Conservation (phyloP, 352 stramenopile genomes). For the Pythium dissimile region DNA sequence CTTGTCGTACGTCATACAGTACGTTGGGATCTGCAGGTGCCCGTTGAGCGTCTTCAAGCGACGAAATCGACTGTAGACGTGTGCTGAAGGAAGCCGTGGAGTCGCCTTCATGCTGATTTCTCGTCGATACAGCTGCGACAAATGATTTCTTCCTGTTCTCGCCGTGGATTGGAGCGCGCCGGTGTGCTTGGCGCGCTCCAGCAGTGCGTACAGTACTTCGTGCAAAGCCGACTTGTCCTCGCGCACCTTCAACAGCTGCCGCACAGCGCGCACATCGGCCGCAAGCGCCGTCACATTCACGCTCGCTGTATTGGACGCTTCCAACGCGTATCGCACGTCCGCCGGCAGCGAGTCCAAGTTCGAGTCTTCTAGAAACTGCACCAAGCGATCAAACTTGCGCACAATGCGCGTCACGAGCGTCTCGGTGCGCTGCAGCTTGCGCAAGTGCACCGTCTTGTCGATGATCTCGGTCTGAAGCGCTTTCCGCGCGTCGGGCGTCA, state of each 20-base stretch:
- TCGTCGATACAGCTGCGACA: slow-evolving; percentile 43
- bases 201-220: slow-evolving; percentile 29
- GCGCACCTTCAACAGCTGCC: slow-evolving; percentile 68
- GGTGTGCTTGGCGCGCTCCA: slow-evolving; percentile 34
- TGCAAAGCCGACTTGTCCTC: slow-evolving; percentile 35
- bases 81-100: slow-evolving; percentile 38
- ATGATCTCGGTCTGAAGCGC: slow-evolving; percentile 60
- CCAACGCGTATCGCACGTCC: slow-evolving; percentile 42
- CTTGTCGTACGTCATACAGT: slow-evolving; percentile 96
- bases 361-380: slow-evolving; percentile 43
- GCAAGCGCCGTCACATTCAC: slow-evolving; percentile 43
- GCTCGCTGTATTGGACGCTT: slow-evolving; percentile 27
- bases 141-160: slow-evolving; percentile 56
- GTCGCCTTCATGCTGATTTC: slow-evolving; percentile 39
- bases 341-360: slow-evolving; percentile 50
- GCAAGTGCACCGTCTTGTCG: slow-evolving; percentile 33
- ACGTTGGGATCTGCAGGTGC: slow-evolving; percentile 93
- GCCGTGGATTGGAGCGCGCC: slow-evolving; percentile 45
- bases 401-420: slow-evolving; percentile 61
- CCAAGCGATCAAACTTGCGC: slow-evolving; percentile 64
- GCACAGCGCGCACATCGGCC: slow-evolving; percentile 68
- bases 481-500: slow-evolving; percentile 38
- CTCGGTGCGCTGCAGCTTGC: slow-evolving; percentile 46
- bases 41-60: slow-evolving; percentile 88
- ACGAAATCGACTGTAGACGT: slow-evolving; percentile 77